Conservation (phyloP, 148 eudicot genomes). For the Rhododendron molle region DNA sequence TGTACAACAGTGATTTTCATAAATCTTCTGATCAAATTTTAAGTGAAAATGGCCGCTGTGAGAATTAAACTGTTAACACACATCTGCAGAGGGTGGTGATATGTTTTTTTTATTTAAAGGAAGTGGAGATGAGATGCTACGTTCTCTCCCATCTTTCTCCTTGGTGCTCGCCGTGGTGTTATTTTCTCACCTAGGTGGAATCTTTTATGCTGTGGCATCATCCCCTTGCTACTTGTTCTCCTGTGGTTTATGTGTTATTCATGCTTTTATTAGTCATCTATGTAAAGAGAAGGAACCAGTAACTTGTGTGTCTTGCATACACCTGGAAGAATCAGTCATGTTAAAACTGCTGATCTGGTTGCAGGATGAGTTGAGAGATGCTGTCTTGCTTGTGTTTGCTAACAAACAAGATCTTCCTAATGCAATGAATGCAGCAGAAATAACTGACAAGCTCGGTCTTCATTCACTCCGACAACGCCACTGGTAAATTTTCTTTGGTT, state of each 20-base stretch:
- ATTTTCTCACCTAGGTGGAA: not conserved
- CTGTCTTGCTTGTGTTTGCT: constrained; percentile 51
- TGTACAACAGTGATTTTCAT: not conserved
- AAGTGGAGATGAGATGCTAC: not conserved
- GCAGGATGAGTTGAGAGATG: constrained; percentile 55
- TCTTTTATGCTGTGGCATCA: not conserved
- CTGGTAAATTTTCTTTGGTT: constrained; percentile 31
- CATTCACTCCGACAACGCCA: constrained; percentile 61
- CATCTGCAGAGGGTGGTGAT: not conserved
- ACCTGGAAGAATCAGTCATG: not conserved
- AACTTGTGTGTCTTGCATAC: not conserved
- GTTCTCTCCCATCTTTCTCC: not conserved
- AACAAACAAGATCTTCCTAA: constrained; percentile 61
- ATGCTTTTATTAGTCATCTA: not conserved
- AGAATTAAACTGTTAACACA: not conserved
- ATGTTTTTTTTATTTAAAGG: not conserved
- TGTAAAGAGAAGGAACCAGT: not conserved
- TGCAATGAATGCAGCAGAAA: constrained; percentile 48
- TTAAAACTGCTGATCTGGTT: not conserved
- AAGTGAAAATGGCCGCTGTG: not conserved
- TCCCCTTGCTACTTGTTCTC: not conserved
- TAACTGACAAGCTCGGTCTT: constrained; percentile 53
- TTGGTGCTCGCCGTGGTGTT: not conserved
- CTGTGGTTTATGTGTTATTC: not conserved
- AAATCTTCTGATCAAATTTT: not conserved